Evolutionary conservation across 176 grass and related monocot genomes (phyloP), one percentile per base, ranked within the genome.

Genomic region (Puccinellia tenuiflora): DNA sequence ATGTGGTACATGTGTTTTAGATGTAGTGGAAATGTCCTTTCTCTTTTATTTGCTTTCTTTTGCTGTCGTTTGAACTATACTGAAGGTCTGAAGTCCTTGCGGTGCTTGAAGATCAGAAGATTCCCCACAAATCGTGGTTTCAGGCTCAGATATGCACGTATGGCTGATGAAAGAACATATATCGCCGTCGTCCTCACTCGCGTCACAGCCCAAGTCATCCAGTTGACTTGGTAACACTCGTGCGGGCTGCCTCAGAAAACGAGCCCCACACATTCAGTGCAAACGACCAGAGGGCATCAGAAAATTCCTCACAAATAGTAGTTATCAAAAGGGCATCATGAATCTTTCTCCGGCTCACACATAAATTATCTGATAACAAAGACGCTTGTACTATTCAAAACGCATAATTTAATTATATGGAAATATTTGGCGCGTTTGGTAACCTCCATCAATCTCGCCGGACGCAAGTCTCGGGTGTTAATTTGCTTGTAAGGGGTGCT

Each of bases 131-230:
- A 61, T 42, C 43, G 46, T 79, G 45, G 45, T 54, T 37, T 79
- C 40, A 77, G 24, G 51, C 42, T 77, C 52, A 83, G 31, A 83
- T 52, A 65, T 74, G 38, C 33, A 46, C 63, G 63, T 37, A 63
- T 30, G 43, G 43, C 15, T 31, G 40, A 62, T 18, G 30, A 62
- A 61, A 52, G 31, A 16, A 80, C 4, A 43, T 5, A 51, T 60
- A 68, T 59, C 75, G 4, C 25, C n/a, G 3, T 40, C 40, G 69
- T 38, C 30, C 5, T 51, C 25, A 9, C 33, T 53, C 34, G 76
- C 71, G 68, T 69, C 25, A 53, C 61, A 63, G 48, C 7, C 6
- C 35, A n/a, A 80, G 48, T 48, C 30, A 26, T 53, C 31, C 11
- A 15, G 62, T 48, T 74, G 20, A 74, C 68, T 35, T 16, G 47